Base-by-base conservation (phyloP, 129 eudicot genomes). In the Arctium lappa region DNA sequence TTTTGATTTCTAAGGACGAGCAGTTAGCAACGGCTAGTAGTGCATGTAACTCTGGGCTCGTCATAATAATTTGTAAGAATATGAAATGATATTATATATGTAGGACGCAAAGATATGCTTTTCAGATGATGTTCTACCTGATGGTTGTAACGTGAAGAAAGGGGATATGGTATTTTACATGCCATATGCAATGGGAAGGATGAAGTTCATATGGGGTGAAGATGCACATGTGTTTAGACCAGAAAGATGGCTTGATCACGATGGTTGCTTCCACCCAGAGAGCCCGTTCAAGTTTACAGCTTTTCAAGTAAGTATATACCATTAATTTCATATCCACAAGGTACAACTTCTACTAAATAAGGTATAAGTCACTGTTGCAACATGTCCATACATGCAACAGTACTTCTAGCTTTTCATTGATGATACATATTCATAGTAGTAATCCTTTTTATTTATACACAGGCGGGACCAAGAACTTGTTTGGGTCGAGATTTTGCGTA, bases 231-330 rank as follows among this genome's bases (percentile, higher is more conserved):
- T 82, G 3, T 91, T 82, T 74, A 85, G 44, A 85, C 94, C 92
- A 74, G 94, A 91, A 48, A 86, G 92, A 85, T 91, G 94, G 94
- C 88, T 91, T 78, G 88, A 88, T 44, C 74, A 85, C 36, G 70
- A 85, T 46, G 92, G 92, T 29, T 40, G 66, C 86, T 91, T 88
- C 81, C 84, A 72, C 69, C 86, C 74, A 1, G 89, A 88, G 83
- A 60, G 68, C 27, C 68, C 68, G 0, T 60, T 60, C 68, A 60
- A 60, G 29, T 60, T 60, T 60, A 60, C 89, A 80, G 79, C 92
- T 89, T 46, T 91, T 91, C 83, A 91, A 85, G 69, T 91, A 82
- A n/a, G 29, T 60, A 60, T 16, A 60, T n/a, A 60, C 30, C 2
- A 60, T n/a, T n/a, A n/a, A 60, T 60, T 16, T 60, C 29, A 60